phyloP scores from a whole-genome alignment of 148 eudicot species.

The Rhododendron simsii region DNA sequence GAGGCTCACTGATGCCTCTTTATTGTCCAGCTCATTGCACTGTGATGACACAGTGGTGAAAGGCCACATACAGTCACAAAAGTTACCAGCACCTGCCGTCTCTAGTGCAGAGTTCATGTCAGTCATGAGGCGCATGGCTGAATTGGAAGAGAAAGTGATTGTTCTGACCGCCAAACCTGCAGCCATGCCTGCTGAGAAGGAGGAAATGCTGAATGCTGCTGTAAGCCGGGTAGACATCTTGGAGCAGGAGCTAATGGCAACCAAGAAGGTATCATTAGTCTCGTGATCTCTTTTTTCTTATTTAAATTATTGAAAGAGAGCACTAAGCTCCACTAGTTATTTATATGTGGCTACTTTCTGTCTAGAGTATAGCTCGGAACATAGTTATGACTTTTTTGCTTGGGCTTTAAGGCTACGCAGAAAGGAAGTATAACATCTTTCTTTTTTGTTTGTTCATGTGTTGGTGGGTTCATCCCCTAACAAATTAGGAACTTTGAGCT shows the following conservation, averaged over 20 bases:
- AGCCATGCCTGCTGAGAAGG: slow-evolving; percentile 79
- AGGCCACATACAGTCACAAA: slow-evolving; percentile 26
- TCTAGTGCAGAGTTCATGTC: slow-evolving; percentile 51
- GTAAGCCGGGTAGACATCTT: slow-evolving; percentile 53
- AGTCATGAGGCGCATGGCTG: slow-evolving; percentile 79
- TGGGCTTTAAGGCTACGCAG: neutral
- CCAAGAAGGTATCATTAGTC: slow-evolving; percentile 56
- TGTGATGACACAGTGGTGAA: slow-evolving; percentile 31
- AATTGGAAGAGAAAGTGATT: slow-evolving; percentile 70
- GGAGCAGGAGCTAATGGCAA: slow-evolving; percentile 69
- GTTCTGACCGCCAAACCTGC: slow-evolving; percentile 48
- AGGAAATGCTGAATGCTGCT: slow-evolving; percentile 74
- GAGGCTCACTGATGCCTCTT: slow-evolving; percentile 63
- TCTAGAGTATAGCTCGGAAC: neutral
- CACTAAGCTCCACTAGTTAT: neutral
- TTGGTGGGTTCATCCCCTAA: neutral
- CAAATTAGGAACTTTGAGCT: neutral
- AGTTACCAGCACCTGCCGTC: slow-evolving; percentile 35
- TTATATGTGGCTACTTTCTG: neutral
- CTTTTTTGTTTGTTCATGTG: neutral
- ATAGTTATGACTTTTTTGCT: neutral
- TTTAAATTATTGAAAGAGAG: neutral
- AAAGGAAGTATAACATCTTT: neutral
- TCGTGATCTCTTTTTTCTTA: neutral
- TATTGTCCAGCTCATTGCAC: slow-evolving; percentile 48